Evolutionary conservation across 1,139 yeast species (phyloP).

Genomic region (Hemisphaericaspora subhashii): DNA sequence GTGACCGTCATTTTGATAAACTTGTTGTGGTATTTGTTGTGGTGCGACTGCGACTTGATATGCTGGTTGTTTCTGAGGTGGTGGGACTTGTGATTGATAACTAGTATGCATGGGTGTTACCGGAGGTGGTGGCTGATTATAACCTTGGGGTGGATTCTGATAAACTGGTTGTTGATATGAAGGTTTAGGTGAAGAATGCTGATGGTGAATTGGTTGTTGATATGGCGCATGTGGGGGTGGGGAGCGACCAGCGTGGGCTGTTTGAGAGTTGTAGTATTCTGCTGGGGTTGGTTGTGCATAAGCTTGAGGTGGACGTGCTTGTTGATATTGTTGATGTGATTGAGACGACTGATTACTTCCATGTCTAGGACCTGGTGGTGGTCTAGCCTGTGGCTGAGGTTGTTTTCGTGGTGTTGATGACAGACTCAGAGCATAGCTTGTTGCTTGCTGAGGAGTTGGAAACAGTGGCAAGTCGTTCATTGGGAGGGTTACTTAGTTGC

Average conservation of each 20-base stretch:
- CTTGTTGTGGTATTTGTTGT: constrained; percentile 4
- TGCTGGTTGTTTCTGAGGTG: constrained; percentile 14
- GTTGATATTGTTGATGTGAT: constrained; percentile 18
- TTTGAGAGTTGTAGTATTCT: constrained; percentile 1
- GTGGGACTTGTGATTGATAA: constrained; percentile 17
- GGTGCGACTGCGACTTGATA: constrained; percentile 11
- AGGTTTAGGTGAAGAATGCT: constrained; percentile 15
- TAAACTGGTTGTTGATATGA: constrained; percentile 18
- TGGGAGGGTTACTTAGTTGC: too few relatives aligned
- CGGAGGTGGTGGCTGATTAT: constrained; percentile 2
- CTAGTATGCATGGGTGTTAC: constrained; percentile 11
- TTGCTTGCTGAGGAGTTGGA: constrained; percentile 51
- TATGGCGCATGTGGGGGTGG: constrained; percentile 14
- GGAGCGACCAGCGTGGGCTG: background rate
- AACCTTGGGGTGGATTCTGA: constrained; percentile 14
- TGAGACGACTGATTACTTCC: constrained; percentile 19
- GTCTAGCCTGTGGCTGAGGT: constrained; percentile 16
- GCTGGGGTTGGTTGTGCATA: constrained; percentile 14
- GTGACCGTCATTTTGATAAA: constrained; percentile 5
- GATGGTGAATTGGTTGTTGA: constrained; percentile 12
- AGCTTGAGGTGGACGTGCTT: constrained; percentile 13
- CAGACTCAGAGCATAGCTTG: constrained; percentile 23
- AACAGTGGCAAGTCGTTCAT: constrained; percentile 47
- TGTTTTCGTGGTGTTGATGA: constrained; percentile 14
- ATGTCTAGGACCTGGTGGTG: constrained; percentile 20